A percentile compares a stretch with the other conserved stretches of the same genome.
phyloP scores from a whole-genome alignment of 768 basidiomycete species.

The Lepiota brunneoincarnata region DNA sequence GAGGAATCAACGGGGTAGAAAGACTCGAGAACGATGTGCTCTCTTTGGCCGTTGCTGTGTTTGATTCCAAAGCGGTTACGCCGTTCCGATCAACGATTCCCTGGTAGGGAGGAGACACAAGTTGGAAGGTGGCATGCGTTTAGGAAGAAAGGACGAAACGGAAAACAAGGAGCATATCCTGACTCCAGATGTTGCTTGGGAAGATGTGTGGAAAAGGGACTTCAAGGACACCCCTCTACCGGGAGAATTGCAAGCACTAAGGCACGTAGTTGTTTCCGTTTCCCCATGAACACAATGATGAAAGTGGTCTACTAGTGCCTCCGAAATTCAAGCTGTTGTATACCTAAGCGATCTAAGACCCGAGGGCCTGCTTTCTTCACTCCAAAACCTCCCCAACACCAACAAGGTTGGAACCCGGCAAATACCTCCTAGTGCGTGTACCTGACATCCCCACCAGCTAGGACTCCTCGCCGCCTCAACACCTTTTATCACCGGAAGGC shows the following conservation, averaged over 20 bases:
- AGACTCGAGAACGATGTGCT: constrained; percentile 2
- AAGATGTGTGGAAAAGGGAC: constrained; percentile 43
- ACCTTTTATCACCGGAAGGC: constrained; percentile 75
- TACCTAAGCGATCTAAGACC: constrained; percentile 53
- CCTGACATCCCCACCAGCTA: constrained; percentile 37
- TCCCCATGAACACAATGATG: constrained; percentile 6
- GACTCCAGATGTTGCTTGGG: constrained; percentile 39
- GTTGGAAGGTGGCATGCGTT: constrained; percentile 75
- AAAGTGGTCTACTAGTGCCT: constrained; percentile 14
- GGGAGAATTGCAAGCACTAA: constrained; percentile 30
- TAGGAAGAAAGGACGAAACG: constrained; percentile 31
- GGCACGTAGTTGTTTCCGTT: constrained; percentile 26
- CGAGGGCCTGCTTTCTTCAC: constrained; percentile 49
- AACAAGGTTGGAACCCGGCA: constrained; percentile 40
- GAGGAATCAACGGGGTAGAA: constrained; percentile 5
- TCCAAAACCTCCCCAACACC: constrained; percentile 41
- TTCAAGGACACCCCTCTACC: constrained; percentile 19
- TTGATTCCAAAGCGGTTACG: constrained; percentile 39
- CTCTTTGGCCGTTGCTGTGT: constrained; percentile 46
- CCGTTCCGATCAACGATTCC: constrained; percentile 64
- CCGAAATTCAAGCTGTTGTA: constrained; percentile 4
- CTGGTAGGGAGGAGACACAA: constrained; percentile 54
- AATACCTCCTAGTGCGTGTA: not conserved
- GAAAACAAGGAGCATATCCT: constrained; percentile 5
- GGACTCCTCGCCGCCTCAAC: constrained; percentile 73